Base-by-base conservation (phyloP, 352 stramenopile genomes). In the Pilasporangium apinafurcum region DNA sequence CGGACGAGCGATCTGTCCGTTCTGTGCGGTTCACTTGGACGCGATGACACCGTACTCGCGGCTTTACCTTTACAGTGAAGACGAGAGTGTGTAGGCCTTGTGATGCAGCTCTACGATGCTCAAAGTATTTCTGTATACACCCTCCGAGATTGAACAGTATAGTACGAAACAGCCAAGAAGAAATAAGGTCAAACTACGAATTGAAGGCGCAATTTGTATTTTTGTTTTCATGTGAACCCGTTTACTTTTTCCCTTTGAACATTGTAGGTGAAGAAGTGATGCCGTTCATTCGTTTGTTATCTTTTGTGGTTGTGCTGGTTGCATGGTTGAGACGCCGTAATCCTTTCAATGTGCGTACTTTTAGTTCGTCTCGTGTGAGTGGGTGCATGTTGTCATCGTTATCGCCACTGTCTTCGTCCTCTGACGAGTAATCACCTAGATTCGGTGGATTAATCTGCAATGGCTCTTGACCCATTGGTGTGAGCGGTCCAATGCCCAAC, bases 361-460 rank as follows among this genome's bases (percentile, higher is more conserved):
- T 96, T 55, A 97, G 81, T 48, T 97, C 89, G 30, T 96, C 85
- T 22, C 85, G 68, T 12, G 89, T 96, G 24, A 98, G 65, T 39
- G 89, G 88, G 41, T 94, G 86, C 51, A 90, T 89, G 17, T 59
- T 69, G 30, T 95, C 86, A 18, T 86, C 70, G 37, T 93, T 86
- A 45, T 95, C 86, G 16, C 73, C 74, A 29, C 89, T 82, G 41
- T 94, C 86, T 22, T 91, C 79, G 44, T 91, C 88, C 28, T 96
- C 86, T n/a, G 91, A 94, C n/a, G 76, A 95, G 57, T 96, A 97
- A 66, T 98, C 91, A 42, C 96, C 81, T 5, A 97, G 56, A 50
- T 96, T 96, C 8, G 91, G 90, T 27, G 92, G 89, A 46, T 97
- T 97, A 53, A 98, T 92, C 51, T 96, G 91, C 39, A 96, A 55